Conservation (phyloP, 257 asterid genomes). For the Salvia miltiorrhiza region DNA sequence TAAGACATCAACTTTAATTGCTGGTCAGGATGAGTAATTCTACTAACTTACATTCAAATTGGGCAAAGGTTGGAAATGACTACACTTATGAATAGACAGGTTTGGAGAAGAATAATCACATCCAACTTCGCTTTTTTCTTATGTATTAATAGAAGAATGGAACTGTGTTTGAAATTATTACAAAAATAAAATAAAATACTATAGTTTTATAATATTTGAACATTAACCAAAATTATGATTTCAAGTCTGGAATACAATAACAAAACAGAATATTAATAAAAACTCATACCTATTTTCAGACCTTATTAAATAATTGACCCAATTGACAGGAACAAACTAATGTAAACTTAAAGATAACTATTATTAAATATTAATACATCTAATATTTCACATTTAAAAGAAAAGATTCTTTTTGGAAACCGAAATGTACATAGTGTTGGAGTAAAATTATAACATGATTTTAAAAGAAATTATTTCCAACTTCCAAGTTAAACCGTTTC, state of each 20-base stretch:
- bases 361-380: not conserved
- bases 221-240: too few species aligned
- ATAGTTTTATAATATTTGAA: not conserved
- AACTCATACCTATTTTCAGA: too few species aligned
- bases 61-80: not conserved
- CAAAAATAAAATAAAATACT: too few species aligned
- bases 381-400: not conserved
- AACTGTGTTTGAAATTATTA: too few species aligned
- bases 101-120: not conserved
- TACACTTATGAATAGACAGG: not conserved
- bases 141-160: not conserved
- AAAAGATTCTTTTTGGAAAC: not conserved
- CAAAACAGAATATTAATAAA: too few species aligned
- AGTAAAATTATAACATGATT: not conserved
- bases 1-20: not conserved
- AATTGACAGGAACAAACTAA: not conserved
- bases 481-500: not conserved
- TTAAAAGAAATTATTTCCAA: not conserved
- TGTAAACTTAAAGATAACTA: not conserved
- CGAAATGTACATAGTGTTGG: not conserved
- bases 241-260: too few species aligned
- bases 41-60: not conserved
- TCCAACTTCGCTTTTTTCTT: not conserved
- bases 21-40: not conserved
- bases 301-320: not conserved